Conservation (phyloP, 129 eudicot genomes). For the Cynara cardunculus region DNA sequence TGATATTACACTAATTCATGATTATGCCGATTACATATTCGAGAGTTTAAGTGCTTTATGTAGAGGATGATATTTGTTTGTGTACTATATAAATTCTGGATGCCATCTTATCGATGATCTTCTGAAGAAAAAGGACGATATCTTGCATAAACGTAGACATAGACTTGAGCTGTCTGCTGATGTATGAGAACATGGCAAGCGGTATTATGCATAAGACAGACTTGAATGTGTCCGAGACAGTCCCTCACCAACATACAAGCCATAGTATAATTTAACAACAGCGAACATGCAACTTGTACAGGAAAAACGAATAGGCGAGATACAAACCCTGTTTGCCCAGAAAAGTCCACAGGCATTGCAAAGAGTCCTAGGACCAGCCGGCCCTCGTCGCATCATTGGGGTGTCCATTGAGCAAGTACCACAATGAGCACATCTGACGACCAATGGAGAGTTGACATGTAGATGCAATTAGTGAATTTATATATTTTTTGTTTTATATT, state of each 20-base stretch:
- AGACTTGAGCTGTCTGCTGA: not conserved
- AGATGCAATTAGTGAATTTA: not conserved
- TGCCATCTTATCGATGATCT: slow-evolving; percentile 1
- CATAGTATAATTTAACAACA: not conserved
- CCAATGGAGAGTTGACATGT: slow-evolving; percentile 12
- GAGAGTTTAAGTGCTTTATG: not conserved
- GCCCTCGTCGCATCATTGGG: slow-evolving; percentile 78
- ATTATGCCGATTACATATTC: not conserved
- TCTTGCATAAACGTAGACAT: not conserved
- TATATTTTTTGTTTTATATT: not conserved
- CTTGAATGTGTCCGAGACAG: not conserved
- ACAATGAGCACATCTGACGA: slow-evolving; percentile 55
- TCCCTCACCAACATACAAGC: not conserved
- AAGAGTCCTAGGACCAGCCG: slow-evolving; percentile 64
- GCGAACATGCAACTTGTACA: not conserved
- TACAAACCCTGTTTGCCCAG: slow-evolving; percentile 67
- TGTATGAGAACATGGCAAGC: not conserved
- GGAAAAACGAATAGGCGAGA: not conserved
- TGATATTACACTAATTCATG: not conserved
- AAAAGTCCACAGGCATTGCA: slow-evolving; percentile 79
- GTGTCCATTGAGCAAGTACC: slow-evolving; percentile 51
- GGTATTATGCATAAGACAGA: not conserved
- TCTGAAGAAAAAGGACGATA: not conserved
- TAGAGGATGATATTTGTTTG: not conserved
- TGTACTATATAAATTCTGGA: not conserved